Percentiles rank a stretch among this genome's conserved stretches.
Evolutionary conservation across 768 basidiomycete species (phyloP).

Genomic region (Xerocomellus dryophilus): DNA sequence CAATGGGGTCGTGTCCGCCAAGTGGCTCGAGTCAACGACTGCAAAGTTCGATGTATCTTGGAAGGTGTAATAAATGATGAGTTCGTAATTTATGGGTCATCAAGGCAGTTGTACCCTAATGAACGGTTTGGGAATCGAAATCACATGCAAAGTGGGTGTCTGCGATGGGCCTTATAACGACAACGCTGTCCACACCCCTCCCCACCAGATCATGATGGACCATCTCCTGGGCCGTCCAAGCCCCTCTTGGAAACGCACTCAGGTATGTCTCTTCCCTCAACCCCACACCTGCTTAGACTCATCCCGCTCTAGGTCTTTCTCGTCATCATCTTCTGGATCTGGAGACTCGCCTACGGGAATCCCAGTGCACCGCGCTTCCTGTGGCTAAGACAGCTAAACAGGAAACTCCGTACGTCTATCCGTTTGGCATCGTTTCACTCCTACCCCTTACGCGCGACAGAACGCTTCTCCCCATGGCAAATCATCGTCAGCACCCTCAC

Average conservation of each 20-base stretch:
- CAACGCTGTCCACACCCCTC: conserved; percentile 2
- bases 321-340: conserved; percentile 89
- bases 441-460: conserved; percentile 33
- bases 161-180: conserved; percentile 3
- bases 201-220: conserved; percentile 72
- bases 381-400: conserved; percentile 60
- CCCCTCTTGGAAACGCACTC: conserved; percentile 85
- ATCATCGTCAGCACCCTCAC: conserved; percentile 85
- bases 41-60: too few relatives aligned
- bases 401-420: conserved; percentile 50
- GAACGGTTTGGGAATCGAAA: not conserved
- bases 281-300: not conserved
- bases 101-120: not conserved
- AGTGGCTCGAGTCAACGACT: too few relatives aligned
- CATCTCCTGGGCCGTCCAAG: conserved; percentile 85
- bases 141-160: conserved; percentile 33
- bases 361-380: conserved; percentile 63
- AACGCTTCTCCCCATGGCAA: conserved; percentile 94
- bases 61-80: too few relatives aligned
- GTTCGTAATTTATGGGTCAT: too few relatives aligned
- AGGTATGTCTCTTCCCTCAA: conserved; percentile 42
- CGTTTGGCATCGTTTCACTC: not conserved
- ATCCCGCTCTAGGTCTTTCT: conserved; percentile 66
- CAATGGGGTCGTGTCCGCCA: too few relatives aligned
- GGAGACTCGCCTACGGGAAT: conserved; percentile 67